These are phyloP conservation scores for Sporothrix dimorphospora DNA, from an alignment of 2,329 filamentous ascomycete genomes.

Conservation along the genomic window DNA sequence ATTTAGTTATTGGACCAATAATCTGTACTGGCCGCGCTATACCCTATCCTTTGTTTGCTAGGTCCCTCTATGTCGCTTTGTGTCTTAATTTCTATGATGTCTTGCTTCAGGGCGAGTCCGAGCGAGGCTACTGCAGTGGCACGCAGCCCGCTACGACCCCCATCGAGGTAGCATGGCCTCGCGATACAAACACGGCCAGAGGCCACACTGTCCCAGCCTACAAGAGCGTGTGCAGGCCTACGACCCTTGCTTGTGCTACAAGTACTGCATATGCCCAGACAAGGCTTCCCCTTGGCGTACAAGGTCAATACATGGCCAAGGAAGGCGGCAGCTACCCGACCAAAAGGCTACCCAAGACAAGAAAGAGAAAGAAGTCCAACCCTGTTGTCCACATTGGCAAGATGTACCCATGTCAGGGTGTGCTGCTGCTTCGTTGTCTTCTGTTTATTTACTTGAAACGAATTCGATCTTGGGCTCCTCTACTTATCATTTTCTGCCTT, in stretches of 20 bases:
- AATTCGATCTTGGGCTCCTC: neutral
- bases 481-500: neutral
- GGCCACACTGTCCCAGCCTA: neutral
- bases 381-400: neutral
- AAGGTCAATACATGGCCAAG: neutral
- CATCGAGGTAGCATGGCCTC: neutral
- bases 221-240: neutral
- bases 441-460: conserved; percentile 22
- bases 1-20: neutral
- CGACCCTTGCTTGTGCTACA: neutral
- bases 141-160: neutral
- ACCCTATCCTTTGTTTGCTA: neutral
- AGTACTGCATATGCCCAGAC: neutral
- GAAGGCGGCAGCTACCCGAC: conserved; percentile 25
- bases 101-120: conserved; percentile 13
- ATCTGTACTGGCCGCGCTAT: neutral
- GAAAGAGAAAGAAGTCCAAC: neutral
- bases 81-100: neutral
- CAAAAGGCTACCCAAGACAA: neutral
- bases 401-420: neutral
- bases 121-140: neutral
- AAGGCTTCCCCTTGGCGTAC: conserved; percentile 9
- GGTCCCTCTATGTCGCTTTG: neutral
- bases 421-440: conserved; percentile 11
- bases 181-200: neutral